Percentiles rank a stretch among this genome's conserved stretches.
These are phyloP conservation scores for Magnaporthiopsis incrustans DNA, from an alignment of 2,329 filamentous ascomycete genomes.

Conservation along the genomic window DNA sequence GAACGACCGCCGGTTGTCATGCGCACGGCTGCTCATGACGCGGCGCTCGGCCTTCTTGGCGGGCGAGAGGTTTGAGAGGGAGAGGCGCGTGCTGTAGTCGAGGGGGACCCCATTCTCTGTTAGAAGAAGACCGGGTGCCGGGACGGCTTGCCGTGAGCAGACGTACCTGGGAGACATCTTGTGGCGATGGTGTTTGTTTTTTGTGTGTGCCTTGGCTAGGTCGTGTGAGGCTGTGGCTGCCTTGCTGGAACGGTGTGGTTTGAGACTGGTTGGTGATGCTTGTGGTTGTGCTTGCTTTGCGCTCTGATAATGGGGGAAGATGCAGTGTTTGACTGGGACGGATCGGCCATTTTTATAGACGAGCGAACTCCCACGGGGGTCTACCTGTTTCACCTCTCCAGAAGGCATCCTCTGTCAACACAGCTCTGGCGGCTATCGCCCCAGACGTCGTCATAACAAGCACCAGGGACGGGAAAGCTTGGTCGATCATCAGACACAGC, in stretches of 20 bases:
- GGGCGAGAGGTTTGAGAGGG: conserved; percentile 5
- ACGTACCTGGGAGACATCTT: background rate
- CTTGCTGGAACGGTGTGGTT: background rate
- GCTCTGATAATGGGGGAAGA: too few species aligned
- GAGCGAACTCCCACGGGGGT: background rate
- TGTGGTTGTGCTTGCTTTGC: background rate
- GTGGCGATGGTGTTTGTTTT: background rate
- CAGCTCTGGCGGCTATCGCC: too few species aligned
- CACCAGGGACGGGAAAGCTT: background rate
- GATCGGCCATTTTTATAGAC: background rate
- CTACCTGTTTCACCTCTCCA: background rate
- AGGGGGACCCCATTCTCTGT: background rate
- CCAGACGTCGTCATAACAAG: background rate
- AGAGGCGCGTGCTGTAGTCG: background rate
- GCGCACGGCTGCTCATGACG: conserved; percentile 1
- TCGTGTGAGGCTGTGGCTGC: background rate
- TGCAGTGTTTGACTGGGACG: too few species aligned
- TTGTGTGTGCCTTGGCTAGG: background rate
- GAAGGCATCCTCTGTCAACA: background rate
- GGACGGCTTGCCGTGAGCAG: background rate
- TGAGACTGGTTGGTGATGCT: background rate
- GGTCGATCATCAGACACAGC: background rate
- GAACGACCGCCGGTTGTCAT: conserved; percentile 3
- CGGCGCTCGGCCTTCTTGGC: conserved; percentile 4
- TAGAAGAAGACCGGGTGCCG: background rate